phyloP scores from a whole-genome alignment of 2,329 filamentous ascomycete species.

The Helotiales sp. region DNA sequence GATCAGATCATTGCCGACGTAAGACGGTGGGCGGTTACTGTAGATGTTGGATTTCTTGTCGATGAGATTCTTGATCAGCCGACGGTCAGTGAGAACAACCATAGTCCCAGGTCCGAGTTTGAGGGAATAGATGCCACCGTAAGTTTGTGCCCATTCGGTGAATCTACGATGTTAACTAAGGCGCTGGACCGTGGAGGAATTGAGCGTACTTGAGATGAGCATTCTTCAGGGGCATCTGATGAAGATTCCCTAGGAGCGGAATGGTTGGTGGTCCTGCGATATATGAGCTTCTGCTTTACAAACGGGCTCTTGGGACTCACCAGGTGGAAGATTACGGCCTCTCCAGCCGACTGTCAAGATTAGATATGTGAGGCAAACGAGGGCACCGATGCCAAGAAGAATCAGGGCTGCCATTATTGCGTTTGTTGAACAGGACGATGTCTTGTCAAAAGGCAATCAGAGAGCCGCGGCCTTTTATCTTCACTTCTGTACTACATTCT shows the following conservation, averaged over 20 bases:
- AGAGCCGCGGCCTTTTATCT: not conserved
- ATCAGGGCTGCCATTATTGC: conserved; percentile 3
- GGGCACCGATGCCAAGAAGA: not conserved
- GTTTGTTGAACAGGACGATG: not conserved
- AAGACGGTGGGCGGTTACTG: conserved; percentile 49
- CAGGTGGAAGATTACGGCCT: conserved; percentile 14
- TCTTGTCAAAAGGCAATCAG: not conserved
- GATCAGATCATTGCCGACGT: conserved; percentile 50
- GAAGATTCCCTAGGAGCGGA: conserved; percentile 32
- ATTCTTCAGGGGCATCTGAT: conserved; percentile 36
- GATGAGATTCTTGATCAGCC: conserved; percentile 26
- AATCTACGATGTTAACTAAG: conserved; percentile 42
- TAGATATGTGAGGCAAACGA: conserved; percentile 7
- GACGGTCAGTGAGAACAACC: conserved; percentile 23
- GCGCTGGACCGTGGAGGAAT: not conserved
- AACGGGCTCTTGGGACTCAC: not conserved
- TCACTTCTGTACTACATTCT: not conserved
- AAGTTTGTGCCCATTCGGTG: conserved; percentile 50
- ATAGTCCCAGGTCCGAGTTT: conserved; percentile 27
- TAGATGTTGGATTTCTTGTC: conserved; percentile 31
- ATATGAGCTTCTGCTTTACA: not conserved
- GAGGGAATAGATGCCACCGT: conserved; percentile 48
- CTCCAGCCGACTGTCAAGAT: conserved; percentile 12
- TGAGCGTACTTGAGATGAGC: conserved; percentile 39
- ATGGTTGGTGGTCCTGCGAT: conserved; percentile 28